Base-by-base conservation (phyloP, 2,329 filamentous ascomycete genomes). In the Coniochaeta hoffmannii region DNA sequence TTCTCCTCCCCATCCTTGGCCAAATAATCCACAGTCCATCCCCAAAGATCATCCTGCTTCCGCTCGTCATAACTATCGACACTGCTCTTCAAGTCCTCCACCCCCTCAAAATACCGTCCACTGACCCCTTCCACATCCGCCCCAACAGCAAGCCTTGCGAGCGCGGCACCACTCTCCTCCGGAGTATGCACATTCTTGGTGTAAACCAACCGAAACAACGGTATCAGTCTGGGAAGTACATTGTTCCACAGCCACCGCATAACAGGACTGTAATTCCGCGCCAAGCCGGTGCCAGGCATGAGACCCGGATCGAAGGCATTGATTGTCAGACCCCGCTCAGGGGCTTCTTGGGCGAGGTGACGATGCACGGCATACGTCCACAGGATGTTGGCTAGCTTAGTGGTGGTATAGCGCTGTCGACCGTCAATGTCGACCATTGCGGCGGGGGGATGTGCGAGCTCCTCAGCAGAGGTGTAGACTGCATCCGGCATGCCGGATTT, bases 21-120 rank as follows among this genome's bases (percentile, higher is more conserved):
- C 31, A 71, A 54, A 56, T 60, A 63, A 30, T 68, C 65, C 14
- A 76, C 62, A 10, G 76, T 80, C 76, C 76, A 80, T 24, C 64
- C 54, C 74, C 74, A 79, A 31, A 79, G 57, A 58, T 78, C 75
- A 15, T 80, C 72, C 62, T 79, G 77, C 61, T 76, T 76, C 24
- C 54, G 59, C 62, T 69, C 64, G 51, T 73, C 67, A 57, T 75
- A 73, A 58, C 75, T 80, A 38, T 68, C 71, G 19, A 63, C 62
- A 58, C 76, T 77, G 9, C 69, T 73, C 56, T 64, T 62, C 15
- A 74, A 73, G 58, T 69, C 60, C 59, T 68, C 70, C 41, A 52
- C 58, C 0, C 68, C 73, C 60, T 79, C 73, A 63, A 69, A 79
- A 61, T 80, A 80, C 41, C n/a, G 12, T 14, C 41, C 41, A 28